These are phyloP conservation scores for Pythium grandisporangium DNA, from an alignment of 352 stramenopile genomes.

Conservation along the genomic window DNA sequence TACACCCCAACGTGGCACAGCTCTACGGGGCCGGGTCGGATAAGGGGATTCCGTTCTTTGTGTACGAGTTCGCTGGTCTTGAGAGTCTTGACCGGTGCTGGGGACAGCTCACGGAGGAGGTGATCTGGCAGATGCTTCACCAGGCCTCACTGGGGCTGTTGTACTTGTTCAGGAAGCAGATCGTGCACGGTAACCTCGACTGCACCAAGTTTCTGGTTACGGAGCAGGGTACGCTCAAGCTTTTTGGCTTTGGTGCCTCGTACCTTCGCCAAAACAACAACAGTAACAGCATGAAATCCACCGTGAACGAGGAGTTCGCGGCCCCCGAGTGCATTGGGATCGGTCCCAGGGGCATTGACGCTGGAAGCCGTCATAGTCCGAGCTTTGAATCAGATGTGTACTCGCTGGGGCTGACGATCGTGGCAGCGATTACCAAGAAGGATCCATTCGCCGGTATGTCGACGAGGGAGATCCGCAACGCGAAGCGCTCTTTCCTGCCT, in stretches of 20 bases:
- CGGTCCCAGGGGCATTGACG: not conserved
- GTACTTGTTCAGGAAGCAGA: not conserved
- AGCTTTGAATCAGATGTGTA: conserved; percentile 16
- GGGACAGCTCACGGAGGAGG: conserved; percentile 1
- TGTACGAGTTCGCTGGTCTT: conserved; percentile 15
- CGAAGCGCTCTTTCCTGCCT: not conserved
- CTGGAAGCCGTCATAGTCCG: conserved; percentile 2
- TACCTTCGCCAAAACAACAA: not conserved
- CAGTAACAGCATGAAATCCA: not conserved
- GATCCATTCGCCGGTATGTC: conserved; percentile 2
- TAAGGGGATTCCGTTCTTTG: conserved; percentile 17
- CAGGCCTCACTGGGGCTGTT: not conserved
- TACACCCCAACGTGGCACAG: conserved; percentile 19
- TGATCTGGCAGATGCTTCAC: conserved; percentile 14
- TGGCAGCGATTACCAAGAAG: conserved; percentile 15
- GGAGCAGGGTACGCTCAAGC: not conserved
- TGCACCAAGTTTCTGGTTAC: conserved; percentile 1
- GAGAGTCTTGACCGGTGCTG: conserved; percentile 15
- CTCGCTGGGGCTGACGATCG: conserved; percentile 19
- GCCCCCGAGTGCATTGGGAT: conserved; percentile 15
- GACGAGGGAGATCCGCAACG: not conserved
- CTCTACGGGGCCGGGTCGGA: conserved; percentile 13
- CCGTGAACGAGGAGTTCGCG: conserved; percentile 10
- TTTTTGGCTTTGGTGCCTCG: conserved; percentile 10
- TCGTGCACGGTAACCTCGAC: conserved; percentile 3